phyloP scores from a whole-genome alignment of 495 filamentous ascomycete genomes.

The Neurospora sp. region DNA sequence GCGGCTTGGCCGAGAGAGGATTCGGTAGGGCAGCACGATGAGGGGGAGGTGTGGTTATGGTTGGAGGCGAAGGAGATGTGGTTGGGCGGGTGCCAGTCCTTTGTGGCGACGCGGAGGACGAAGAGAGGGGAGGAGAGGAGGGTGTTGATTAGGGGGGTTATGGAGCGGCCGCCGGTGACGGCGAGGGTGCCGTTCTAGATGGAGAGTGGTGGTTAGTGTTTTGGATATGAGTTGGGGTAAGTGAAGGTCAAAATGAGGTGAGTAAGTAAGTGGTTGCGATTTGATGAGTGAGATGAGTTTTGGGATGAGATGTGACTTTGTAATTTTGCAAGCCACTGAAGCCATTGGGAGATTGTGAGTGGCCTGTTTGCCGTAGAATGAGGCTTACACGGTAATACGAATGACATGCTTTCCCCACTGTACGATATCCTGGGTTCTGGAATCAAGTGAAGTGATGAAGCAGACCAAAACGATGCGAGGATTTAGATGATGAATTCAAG shows the following conservation, averaged over 20 bases:
- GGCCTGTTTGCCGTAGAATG: background rate
- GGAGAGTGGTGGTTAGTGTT: constrained; percentile 5
- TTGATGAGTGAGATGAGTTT: background rate
- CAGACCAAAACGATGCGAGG: background rate
- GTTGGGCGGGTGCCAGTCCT: constrained; percentile 76
- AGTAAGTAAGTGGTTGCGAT: background rate
- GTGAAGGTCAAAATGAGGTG: background rate
- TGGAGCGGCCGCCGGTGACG: constrained; percentile 58
- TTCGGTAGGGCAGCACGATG: background rate
- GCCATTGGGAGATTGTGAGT: background rate
- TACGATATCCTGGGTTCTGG: background rate
- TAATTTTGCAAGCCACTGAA: background rate
- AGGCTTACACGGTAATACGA: background rate
- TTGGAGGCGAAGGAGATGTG: constrained; percentile 88
- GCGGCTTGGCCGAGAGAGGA: background rate
- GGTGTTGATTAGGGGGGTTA: constrained; percentile 60
- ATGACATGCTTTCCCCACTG: background rate
- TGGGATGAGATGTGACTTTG: background rate
- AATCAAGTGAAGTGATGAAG: background rate
- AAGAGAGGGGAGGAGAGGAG: constrained; percentile 64
- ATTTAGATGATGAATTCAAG: background rate
- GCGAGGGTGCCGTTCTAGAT: constrained; percentile 70
- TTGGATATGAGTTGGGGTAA: background rate
- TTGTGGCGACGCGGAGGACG: constrained; percentile 63
- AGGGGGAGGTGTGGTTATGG: constrained; percentile 37